Percentiles rank a stretch among this genome's conserved stretches.
Evolutionary conservation across 257 asterid species (phyloP).

Genomic region (Avicennia marina): DNA sequence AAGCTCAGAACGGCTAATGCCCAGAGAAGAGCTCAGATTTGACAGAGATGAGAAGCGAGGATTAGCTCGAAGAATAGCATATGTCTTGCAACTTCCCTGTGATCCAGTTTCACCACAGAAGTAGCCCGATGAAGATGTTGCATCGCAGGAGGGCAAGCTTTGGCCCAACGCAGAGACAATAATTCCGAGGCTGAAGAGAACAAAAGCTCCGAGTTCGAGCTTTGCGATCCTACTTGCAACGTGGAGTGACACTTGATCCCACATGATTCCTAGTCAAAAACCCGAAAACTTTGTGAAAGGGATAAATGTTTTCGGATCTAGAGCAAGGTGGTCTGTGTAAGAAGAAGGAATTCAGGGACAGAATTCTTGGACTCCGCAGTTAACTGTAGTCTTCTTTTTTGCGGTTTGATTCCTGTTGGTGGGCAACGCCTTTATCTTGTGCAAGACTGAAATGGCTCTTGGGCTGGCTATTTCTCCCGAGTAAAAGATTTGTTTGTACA

Average conservation of each 20-base stretch:
- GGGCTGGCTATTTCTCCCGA: constrained; percentile 37
- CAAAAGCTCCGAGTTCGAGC: constrained; percentile 25
- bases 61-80: constrained; percentile 44
- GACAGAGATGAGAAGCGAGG: constrained; percentile 37
- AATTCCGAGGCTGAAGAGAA: constrained; percentile 19
- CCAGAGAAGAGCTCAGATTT: constrained; percentile 37
- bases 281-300: too few species aligned
- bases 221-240: constrained; percentile 18
- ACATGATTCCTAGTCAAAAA: too few species aligned
- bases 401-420: constrained; percentile 16
- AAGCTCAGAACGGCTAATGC: constrained; percentile 28
- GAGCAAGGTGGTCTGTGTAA: constrained; percentile 25
- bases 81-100: constrained; percentile 34
- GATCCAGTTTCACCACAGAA: constrained; percentile 20
- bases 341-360: constrained; percentile 40
- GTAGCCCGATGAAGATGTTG: constrained; percentile 25
- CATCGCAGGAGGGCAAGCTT: constrained; percentile 31
- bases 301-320: constrained; percentile 43
- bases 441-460: constrained; percentile 16
- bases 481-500: constrained; percentile 23
- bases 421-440: constrained; percentile 12
- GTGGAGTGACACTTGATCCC: too few species aligned
- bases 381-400: too few species aligned
- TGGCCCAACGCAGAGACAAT: constrained; percentile 24
- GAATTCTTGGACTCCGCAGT: constrained; percentile 45